phyloP scores from a whole-genome alignment of 2,329 filamentous ascomycete species.

The Fusarium pseudonygamai region DNA sequence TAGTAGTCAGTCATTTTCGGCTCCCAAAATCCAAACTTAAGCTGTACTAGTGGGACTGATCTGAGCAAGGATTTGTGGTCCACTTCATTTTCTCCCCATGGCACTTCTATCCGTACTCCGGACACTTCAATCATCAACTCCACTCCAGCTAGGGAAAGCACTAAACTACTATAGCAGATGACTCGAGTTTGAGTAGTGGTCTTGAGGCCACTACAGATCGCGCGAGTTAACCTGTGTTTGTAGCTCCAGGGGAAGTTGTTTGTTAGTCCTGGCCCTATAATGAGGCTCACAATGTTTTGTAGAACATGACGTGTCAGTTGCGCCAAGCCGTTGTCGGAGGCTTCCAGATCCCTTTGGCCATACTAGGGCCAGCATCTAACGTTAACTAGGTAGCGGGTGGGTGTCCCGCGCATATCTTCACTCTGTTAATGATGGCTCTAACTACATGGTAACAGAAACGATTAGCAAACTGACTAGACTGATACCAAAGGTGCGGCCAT shows the following conservation, averaged over 20 bases:
- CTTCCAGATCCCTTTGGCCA: background rate
- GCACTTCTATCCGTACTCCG: background rate
- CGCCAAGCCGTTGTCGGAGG: constrained; percentile 27
- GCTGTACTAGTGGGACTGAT: background rate
- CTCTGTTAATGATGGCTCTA: no score
- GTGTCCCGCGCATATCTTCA: no score
- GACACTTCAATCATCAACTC: background rate
- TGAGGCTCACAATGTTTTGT: background rate
- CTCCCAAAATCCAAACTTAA: background rate
- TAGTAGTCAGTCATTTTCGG: background rate
- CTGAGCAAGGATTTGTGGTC: background rate
- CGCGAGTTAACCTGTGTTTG: background rate
- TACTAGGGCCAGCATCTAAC: no score
- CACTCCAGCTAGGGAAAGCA: background rate
- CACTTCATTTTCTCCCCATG: background rate
- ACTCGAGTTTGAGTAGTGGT: background rate
- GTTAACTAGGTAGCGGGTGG: no score
- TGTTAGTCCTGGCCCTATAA: background rate
- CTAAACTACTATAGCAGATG: background rate
- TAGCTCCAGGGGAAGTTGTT: background rate
- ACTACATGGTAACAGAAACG: no score
- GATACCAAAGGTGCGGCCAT: no score
- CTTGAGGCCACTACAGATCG: background rate
- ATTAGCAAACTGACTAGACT: no score
- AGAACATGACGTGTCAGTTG: constrained; percentile 23